Base-by-base conservation (phyloP, 441 rosid species). In the Mallotus repandus region DNA sequence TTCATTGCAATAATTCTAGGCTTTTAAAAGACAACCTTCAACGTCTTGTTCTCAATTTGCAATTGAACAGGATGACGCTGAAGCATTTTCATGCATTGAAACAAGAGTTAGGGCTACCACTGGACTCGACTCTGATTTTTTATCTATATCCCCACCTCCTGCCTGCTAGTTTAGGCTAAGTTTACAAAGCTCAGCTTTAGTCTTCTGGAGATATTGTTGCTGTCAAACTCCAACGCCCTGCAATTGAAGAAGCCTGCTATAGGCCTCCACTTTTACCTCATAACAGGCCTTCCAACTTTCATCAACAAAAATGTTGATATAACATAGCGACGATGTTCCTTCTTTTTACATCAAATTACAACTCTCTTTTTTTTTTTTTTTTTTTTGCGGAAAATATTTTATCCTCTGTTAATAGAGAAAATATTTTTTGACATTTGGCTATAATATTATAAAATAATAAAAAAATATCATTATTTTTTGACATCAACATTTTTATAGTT, bases 121-220 rank as follows among this genome's bases (percentile, higher is more conserved):
- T 29, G 32, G 32, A 5, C 86, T 96, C 2, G 97, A 96, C 58
- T 80, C 89, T 41, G 81, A 93, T 74, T 96, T 70, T 84, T 88
- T 97, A 0, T 46, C 83, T 13, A 83, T 96, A 68, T 91, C 99
- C 11, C 78, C 92, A 0, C 85, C 94, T 79, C 99, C 98, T 41
- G 98, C 99, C 29, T 25, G 29, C 29, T 56, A 96, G 99, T 84
- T 86, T 90, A 63, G 99, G 99, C 72, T 98, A 93, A 82, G 99
- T 96, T 52, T 96, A 96, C 80, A 96, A 96, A 85, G 98, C 99
- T 71, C 92, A 78, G 64, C 88, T 96, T 46, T 88, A 81, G 78
- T 80, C 83, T 71, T 87, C 94, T 16, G 91, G 91, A 22, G 92
- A 87, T 70, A 74, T 81, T 57, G 71, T 74, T 49, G 77, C 71